Conservation (phyloP, 345 rosid species). For the Arabidopsis arenosa region DNA sequence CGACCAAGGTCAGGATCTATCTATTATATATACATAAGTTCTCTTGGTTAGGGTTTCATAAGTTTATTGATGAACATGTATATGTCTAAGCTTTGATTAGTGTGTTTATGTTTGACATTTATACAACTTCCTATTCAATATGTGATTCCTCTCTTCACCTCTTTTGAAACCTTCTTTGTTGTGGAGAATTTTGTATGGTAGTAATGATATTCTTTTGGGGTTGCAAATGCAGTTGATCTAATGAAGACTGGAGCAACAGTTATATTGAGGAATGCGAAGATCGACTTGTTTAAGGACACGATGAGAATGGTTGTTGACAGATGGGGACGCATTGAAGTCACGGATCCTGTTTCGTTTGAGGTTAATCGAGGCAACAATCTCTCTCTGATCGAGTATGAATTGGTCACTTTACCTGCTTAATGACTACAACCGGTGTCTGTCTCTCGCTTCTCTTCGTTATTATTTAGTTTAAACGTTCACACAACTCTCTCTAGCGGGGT, state of each 20-base stretch:
- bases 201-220: conserved; percentile 9
- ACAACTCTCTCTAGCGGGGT: neutral
- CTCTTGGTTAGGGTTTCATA: neutral
- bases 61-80: neutral
- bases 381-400: conserved; percentile 57
- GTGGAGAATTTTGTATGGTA: neutral
- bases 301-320: conserved; percentile 63
- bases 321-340: conserved; percentile 60
- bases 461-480: neutral
- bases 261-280: conserved; percentile 59
- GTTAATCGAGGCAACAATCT: conserved; percentile 55
- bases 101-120: neutral
- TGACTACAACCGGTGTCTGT: neutral
- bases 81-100: neutral
- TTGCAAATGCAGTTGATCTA: conserved; percentile 46
- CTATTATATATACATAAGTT: too few species aligned
- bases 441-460: neutral
- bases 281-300: conserved; percentile 55
- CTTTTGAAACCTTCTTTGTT: neutral
- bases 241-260: conserved; percentile 51
- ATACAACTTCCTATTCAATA: neutral
- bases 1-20: conserved; percentile 55
- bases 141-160: neutral
- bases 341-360: conserved; percentile 45
- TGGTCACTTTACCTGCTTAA: conserved; percentile 42